phyloP scores from a whole-genome alignment of 768 basidiomycete species.

The Phallus indusiatus region DNA sequence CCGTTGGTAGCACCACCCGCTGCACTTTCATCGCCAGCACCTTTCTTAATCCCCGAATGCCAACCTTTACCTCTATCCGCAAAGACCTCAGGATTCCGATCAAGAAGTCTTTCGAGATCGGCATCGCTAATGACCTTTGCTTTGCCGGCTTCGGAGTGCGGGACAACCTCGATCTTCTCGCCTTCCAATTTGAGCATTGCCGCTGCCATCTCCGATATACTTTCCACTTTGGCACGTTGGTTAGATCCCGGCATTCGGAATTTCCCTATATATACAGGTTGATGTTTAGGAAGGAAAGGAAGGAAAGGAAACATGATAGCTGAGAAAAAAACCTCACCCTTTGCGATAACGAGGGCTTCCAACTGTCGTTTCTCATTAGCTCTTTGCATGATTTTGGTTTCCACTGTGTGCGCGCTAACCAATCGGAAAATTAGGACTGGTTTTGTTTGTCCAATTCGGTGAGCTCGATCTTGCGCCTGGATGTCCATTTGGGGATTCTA shows the following conservation, averaged over 20 bases:
- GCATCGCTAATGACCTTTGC: conserved; percentile 69
- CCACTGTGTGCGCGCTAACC: conserved; percentile 80
- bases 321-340: conserved; percentile 38
- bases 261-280: conserved; percentile 53
- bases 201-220: conserved; percentile 73
- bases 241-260: conserved; percentile 62
- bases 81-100: conserved; percentile 69
- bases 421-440: conserved; percentile 87
- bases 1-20: conserved; percentile 13
- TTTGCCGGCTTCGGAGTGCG: conserved; percentile 59
- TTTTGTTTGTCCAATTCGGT: conserved; percentile 89
- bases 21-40: conserved; percentile 10
- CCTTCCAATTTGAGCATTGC: conserved; percentile 71
- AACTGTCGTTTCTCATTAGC: conserved; percentile 81
- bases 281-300: neutral
- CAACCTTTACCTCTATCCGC: conserved; percentile 62
- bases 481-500: conserved; percentile 95
- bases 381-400: conserved; percentile 85
- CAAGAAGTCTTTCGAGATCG: conserved; percentile 73
- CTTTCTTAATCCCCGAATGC: conserved; percentile 38
- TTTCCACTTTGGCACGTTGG: conserved; percentile 44
- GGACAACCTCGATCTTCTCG: conserved; percentile 84
- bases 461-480: conserved; percentile 92
- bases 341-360: conserved; percentile 91
- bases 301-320: neutral